phyloP scores from a whole-genome alignment of 306 rosid species.

The Pachyrhizus erosus region DNA sequence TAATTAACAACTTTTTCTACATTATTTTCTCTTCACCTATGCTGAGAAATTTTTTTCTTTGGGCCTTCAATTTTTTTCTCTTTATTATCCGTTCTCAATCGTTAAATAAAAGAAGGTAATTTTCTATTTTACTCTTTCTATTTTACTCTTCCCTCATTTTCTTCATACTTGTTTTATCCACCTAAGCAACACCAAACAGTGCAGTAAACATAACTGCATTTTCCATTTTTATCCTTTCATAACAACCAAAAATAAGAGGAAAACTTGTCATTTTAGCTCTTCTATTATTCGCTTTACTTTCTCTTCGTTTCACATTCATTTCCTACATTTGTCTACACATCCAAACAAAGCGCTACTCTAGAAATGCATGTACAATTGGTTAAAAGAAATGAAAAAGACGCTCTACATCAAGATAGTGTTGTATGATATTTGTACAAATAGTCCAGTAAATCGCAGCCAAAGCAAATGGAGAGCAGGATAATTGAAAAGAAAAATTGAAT shows the following conservation, averaged over 20 bases:
- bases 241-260: background rate
- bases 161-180: background rate
- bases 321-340: background rate
- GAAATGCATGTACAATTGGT: slow-evolving; percentile 8
- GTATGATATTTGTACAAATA: background rate
- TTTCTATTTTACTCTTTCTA: background rate
- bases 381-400: background rate
- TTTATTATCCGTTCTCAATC: background rate
- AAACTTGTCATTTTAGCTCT: background rate
- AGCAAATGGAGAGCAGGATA: background rate
- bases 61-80: background rate
- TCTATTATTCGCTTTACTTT: background rate
- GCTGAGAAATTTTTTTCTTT: too few species aligned
- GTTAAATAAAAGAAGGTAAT: background rate
- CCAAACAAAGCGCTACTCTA: background rate
- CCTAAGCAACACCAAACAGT: background rate
- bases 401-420: slow-evolving; percentile 5
- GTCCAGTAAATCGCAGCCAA: background rate
- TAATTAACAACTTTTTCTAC: background rate
- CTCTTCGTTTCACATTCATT: background rate
- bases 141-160: background rate
- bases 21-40: background rate
- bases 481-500: slow-evolving; percentile 19
- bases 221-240: background rate
- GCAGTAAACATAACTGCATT: background rate